phyloP scores from a whole-genome alignment of 1,284 basidiomycete genomes.

The Trichosporon faecale region DNA sequence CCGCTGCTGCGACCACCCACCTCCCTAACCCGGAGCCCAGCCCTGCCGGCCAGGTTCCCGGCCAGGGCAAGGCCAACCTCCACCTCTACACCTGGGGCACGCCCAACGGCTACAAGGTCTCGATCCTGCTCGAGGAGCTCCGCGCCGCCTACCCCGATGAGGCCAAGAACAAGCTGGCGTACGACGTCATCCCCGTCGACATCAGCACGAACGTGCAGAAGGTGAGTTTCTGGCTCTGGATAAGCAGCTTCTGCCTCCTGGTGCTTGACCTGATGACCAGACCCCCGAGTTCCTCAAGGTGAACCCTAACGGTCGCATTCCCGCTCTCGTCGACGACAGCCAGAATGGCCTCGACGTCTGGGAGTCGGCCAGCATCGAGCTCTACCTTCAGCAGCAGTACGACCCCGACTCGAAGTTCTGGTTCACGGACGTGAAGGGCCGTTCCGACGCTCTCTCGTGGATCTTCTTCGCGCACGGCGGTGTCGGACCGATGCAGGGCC shows the following conservation, averaged over 20 bases:
- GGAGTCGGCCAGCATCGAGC: constrained; percentile 65
- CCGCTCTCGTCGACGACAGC: constrained; percentile 53
- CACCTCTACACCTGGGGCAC: constrained; percentile 64
- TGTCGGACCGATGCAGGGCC: constrained; percentile 56
- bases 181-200: constrained; percentile 57
- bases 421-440: constrained; percentile 55
- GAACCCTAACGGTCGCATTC: constrained; percentile 67
- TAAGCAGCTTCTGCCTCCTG: no score
- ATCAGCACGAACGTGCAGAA: constrained; percentile 54
- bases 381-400: constrained; percentile 64
- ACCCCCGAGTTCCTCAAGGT: constrained; percentile 62
- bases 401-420: constrained; percentile 58
- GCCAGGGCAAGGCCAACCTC: constrained; percentile 49
- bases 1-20: background rate
- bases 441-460: constrained; percentile 68
- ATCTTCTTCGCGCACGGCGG: constrained; percentile 64
- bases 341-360: constrained; percentile 62
- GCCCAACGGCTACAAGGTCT: constrained; percentile 63
- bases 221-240: constrained; percentile 39
- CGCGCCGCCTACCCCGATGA: constrained; percentile 58
- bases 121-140: constrained; percentile 67
- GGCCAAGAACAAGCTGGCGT: constrained; percentile 55
- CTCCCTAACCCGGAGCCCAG: constrained; percentile 15
- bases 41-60: constrained; percentile 21
- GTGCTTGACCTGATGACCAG: constrained; percentile 30